Base-by-base conservation (phyloP, 2,329 filamentous ascomycete genomes). In the Macrophomina tecta region DNA sequence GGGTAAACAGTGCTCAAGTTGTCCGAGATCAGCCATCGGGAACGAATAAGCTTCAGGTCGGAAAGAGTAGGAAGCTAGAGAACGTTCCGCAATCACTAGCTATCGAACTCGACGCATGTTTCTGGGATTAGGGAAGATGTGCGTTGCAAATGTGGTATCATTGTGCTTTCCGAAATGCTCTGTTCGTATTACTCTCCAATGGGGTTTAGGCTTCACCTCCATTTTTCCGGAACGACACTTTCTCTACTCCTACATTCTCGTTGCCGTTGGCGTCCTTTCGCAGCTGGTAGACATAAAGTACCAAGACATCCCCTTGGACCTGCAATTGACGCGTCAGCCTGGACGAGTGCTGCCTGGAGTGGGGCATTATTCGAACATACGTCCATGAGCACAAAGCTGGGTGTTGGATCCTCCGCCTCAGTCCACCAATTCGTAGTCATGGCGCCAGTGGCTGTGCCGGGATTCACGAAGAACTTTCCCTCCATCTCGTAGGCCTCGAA, bases 341-440 rank as follows among this genome's bases (percentile, higher is more conserved):
- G 16, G 28, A 6, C 28, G 4, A 72, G 46, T 53, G 61, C 32
- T 36, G 62, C 55, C 38, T 58, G 14, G 55, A 30, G 48, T 16
- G n/a, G n/a, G 28, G 51, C 53, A 55, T 46, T 34, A 40, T n/a
- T 52, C 34, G 9, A n/a, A 90, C 93, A 83, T 79, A 97, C 94
- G 86, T 98, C 94, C 94, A 98, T 97, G 78, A 98, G 82, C 76
- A 95, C 97, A 80, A 98, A 97, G 77, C 93, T 97, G 32, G 94
- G 94, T 66, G 89, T 90, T 30, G 91, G 91, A 65, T 94, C 91
- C 75, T 82, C 82, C 38, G 81, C 84, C 51, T 84, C 83, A 2
- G 82, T 76, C 82, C 85, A 87, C 81, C 84, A 88, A 14, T 83
- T 83, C 12, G 85, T 87, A 68, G 83, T 87, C 78, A 89, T 85